Evolutionary conservation across 2,329 filamentous ascomycete species (phyloP), one percentile per base, ranked within the genome.

Genomic region (Hypoxylon sp.): DNA sequence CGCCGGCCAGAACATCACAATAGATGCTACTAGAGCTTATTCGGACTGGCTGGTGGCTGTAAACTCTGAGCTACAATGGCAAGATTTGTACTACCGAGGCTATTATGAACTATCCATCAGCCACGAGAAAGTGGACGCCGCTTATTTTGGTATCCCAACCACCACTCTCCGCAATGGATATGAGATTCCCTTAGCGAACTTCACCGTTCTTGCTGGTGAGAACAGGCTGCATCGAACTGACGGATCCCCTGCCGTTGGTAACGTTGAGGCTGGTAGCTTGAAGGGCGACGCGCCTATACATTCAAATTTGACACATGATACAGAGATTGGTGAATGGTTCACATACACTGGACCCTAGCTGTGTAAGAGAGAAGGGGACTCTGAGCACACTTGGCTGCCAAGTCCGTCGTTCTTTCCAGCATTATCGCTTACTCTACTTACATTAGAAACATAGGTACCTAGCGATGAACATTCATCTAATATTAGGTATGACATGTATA

Each of bases 31-130:
- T 5, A 83, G 85, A 71, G 81, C 82, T 59, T 77, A 73, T 49
- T 82, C 82, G 3, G 74, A 80, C 46, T 76, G 74, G 63, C 79
- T 87, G 2, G 80, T 83, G 23, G 75, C 76, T 11, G 80, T 80
- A 34, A 90, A 90, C 74, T 73, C 78, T 0, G 86, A 89, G 74
- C 80, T 90, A 1, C 87, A 90, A 68, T 90, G 88, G 88, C 84
- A 86, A 60, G 88, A 90, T 60, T 71, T 87, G 23, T 90, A 89
- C 77, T 90, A 90, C 77, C 83, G 88, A 30, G 89, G 89, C 2
- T 91, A 91, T 78, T 90, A 86, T 72, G 88, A 90, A 76, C 78
- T 90, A 23, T 83, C 84, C 50, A 80, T 90, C 64, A 79, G 75
- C 30, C 81, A 85, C 51, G 80, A 87, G 9, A 80, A 83, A 53